Conservation (phyloP, 768 basidiomycete species). For the Mycena polygramma region DNA sequence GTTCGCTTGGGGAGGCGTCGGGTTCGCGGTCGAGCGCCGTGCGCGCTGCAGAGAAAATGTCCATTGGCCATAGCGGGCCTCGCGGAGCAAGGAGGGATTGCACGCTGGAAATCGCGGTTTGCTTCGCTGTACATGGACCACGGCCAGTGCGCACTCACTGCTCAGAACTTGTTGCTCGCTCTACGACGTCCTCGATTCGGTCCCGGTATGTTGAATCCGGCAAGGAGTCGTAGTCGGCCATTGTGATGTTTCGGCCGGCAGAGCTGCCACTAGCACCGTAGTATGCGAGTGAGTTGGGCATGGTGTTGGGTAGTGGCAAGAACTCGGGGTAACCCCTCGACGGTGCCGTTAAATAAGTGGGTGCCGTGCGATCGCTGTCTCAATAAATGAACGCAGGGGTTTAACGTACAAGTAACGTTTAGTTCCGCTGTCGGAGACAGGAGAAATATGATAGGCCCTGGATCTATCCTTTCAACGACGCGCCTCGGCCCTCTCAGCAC, state of each 20-base stretch:
- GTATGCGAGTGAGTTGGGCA: background rate
- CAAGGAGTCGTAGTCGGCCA: slow-evolving; percentile 36
- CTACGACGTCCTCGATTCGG: slow-evolving; percentile 35
- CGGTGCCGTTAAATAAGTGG: slow-evolving; percentile 12
- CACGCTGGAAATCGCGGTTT: slow-evolving; percentile 9
- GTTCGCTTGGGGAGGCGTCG: slow-evolving; percentile 4
- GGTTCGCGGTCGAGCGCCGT: slow-evolving; percentile 28
- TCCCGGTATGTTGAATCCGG: slow-evolving; percentile 30
- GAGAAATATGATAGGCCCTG: no score
- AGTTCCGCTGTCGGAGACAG: no score
- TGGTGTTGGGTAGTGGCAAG: slow-evolving; percentile 7
- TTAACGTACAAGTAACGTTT: no score
- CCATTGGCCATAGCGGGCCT: slow-evolving; percentile 34
- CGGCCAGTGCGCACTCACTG: slow-evolving; percentile 21
- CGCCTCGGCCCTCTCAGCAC: background rate
- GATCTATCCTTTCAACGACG: background rate
- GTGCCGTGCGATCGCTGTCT: no score
- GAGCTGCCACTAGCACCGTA: background rate
- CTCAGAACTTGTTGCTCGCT: slow-evolving; percentile 29
- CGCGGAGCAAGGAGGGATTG: slow-evolving; percentile 26
- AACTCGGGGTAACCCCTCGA: background rate
- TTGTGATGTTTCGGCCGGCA: slow-evolving; percentile 29
- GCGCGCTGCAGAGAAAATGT: slow-evolving; percentile 34
- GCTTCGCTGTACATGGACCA: no score
- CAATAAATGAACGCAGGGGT: no score